phyloP scores from a whole-genome alignment of 1,139 yeast species.

The Diutina ranongensis region DNA sequence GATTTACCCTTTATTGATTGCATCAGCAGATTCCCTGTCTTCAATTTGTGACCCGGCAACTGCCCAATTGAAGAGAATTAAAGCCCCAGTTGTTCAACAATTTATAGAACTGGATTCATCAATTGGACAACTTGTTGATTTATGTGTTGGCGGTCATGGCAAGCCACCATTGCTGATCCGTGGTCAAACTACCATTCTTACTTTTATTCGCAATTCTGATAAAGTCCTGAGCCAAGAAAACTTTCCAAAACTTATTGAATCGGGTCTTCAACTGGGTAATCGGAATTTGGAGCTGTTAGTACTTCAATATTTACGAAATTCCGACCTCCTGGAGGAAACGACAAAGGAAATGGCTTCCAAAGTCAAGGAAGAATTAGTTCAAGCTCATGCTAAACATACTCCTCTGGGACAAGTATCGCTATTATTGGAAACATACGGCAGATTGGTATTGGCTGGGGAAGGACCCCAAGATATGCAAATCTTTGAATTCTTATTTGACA shows the following conservation, averaged over 20 bases:
- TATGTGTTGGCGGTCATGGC: not conserved
- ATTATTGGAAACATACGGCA: not conserved
- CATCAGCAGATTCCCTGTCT: slow-evolving; percentile 49
- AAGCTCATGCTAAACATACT: not conserved
- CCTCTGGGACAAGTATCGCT: not conserved
- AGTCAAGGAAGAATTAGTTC: not conserved
- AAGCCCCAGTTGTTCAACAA: not conserved
- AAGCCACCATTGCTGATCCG: not conserved
- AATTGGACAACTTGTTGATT: not conserved
- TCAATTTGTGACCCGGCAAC: slow-evolving; percentile 41
- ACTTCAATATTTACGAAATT: not conserved
- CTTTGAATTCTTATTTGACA: slow-evolving; percentile 60
- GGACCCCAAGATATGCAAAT: slow-evolving; percentile 18
- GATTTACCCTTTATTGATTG: slow-evolving; percentile 43
- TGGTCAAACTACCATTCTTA: not conserved
- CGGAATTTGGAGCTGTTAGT: not conserved
- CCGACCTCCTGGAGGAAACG: not conserved
- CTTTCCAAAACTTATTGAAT: not conserved
- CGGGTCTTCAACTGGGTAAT: not conserved
- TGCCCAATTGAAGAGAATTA: slow-evolving; percentile 36
- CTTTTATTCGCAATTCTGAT: not conserved
- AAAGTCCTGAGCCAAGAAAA: not conserved
- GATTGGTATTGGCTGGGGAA: not conserved
- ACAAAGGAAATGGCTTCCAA: not conserved
- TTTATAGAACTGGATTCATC: not conserved